Conservation (phyloP, 2,329 filamentous ascomycete genomes). For the Fusarium bactridioides region DNA sequence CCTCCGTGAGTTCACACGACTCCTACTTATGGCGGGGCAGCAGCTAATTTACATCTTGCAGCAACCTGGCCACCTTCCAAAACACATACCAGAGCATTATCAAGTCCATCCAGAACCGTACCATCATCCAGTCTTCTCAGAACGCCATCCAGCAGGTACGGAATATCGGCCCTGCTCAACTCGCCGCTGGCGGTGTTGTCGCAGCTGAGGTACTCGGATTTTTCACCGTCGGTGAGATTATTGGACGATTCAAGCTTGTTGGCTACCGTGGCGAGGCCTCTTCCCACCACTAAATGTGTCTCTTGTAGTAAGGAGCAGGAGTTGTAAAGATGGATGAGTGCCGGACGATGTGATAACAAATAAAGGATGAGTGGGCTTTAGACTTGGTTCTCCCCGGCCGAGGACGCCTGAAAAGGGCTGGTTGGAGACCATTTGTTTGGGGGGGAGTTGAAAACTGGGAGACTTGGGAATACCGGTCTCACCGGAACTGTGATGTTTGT, state of each 20-base stretch:
- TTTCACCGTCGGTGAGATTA: conserved; percentile 97
- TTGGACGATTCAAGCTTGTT: conserved; percentile 93
- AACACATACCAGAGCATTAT: conserved; percentile 80
- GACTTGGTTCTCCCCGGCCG: conserved; percentile 30
- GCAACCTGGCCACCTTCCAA: conserved; percentile 83
- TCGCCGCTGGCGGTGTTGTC: conserved; percentile 78
- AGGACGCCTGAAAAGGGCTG: conserved; percentile 31
- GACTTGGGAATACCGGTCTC: conserved; percentile 34
- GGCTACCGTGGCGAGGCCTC: conserved; percentile 82
- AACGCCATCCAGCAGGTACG: conserved; percentile 66
- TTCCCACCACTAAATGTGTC: conserved; percentile 62
- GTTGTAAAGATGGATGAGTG: conserved; percentile 18
- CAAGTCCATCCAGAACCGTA: conserved; percentile 73
- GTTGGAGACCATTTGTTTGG: conserved; percentile 36
- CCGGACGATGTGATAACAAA: conserved; percentile 28
- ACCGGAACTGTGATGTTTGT: conserved; percentile 36
- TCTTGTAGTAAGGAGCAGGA: conserved; percentile 14
- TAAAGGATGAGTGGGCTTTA: conserved; percentile 35
- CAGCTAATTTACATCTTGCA: conserved; percentile 48
- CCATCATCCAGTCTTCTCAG: conserved; percentile 64
- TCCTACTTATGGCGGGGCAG: conserved; percentile 14
- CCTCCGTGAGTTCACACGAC: conserved; percentile 77
- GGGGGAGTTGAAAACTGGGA: conserved; percentile 34
- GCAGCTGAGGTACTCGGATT: conserved; percentile 90
- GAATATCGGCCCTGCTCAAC: conserved; percentile 74